Evolutionary conservation across 1,284 basidiomycete genomes (phyloP).

Genomic region (Irpex rosettiformis): DNA sequence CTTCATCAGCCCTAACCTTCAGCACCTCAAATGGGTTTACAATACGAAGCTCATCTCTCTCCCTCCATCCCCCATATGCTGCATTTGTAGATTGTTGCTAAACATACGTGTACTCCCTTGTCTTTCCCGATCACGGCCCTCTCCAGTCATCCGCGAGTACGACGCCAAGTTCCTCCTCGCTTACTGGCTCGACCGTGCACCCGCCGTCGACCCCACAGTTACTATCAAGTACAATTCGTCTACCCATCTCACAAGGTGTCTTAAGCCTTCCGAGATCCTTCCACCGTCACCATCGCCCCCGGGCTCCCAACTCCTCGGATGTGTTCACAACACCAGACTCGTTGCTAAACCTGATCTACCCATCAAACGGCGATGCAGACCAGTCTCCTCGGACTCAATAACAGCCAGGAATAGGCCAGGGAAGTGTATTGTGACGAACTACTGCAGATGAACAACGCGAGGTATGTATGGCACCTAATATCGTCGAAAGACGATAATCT

Average conservation of each 20-base stretch:
- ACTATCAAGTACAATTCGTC: slow-evolving; percentile 56
- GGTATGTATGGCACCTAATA: too few relatives aligned
- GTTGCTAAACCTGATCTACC: slow-evolving; percentile 97
- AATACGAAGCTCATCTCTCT: too few relatives aligned
- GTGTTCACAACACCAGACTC: slow-evolving; percentile 88
- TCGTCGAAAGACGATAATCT: too few relatives aligned
- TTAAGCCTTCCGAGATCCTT: slow-evolving; percentile 86
- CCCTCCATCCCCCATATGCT: too few relatives aligned
- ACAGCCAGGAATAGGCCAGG: slow-evolving; percentile 90
- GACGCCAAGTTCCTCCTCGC: slow-evolving; percentile 92
- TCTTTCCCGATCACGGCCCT: too few relatives aligned
- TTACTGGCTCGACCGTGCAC: slow-evolving; percentile 90
- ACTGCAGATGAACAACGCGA: too few relatives aligned
- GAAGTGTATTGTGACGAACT: too few relatives aligned
- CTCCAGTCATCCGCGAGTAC: slow-evolving; percentile 85
- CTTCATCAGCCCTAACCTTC: too few relatives aligned
- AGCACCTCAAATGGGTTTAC: too few relatives aligned
- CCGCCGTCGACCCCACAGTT: slow-evolving; percentile 51
- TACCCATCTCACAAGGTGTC: slow-evolving; percentile 72
- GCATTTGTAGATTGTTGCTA: too few relatives aligned
- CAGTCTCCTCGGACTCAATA: slow-evolving; percentile 92
- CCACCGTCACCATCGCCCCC: slow-evolving; percentile 78
- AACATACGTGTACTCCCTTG: too few relatives aligned
- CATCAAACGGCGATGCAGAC: slow-evolving; percentile 99
- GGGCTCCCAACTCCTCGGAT: slow-evolving; percentile 72